phyloP scores from a whole-genome alignment of 768 basidiomycete genomes.

The Hemileccinum rubropunctum region DNA sequence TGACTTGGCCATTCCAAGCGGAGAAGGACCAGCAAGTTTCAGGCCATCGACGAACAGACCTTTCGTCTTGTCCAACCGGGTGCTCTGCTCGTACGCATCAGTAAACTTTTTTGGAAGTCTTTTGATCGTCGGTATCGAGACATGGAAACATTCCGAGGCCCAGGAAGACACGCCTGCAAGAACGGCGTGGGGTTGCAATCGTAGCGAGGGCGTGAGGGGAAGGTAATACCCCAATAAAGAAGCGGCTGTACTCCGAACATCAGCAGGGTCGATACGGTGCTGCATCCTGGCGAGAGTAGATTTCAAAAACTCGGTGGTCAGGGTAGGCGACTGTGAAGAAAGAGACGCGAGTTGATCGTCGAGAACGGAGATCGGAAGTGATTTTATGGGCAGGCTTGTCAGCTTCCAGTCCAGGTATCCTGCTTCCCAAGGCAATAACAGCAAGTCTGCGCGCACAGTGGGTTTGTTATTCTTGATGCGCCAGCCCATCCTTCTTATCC shows the following conservation, averaged over 20 bases:
- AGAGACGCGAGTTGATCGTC: conserved; percentile 11
- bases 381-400: conserved; percentile 65
- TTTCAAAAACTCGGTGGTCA: conserved; percentile 25
- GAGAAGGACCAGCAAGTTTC: conserved; percentile 10
- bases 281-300: conserved; percentile 31
- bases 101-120: conserved; percentile 22
- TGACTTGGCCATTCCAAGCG: conserved; percentile 21
- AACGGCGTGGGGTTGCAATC: conserved; percentile 41
- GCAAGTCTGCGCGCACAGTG: conserved; percentile 63
- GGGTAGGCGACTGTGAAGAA: conserved; percentile 9
- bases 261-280: conserved; percentile 42
- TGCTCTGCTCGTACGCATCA: conserved; percentile 19
- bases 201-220: conserved; percentile 46
- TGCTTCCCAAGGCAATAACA: conserved; percentile 77
- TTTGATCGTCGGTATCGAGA: conserved; percentile 17
- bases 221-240: conserved; percentile 74
- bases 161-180: conserved; percentile 61
- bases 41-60: conserved; percentile 25
- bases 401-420: conserved; percentile 64
- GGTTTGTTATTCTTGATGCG: conserved; percentile 35
- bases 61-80: conserved; percentile 10
- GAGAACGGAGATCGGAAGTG: conserved; percentile 36
- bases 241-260: conserved; percentile 59
- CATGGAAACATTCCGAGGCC: conserved; percentile 35
- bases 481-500: conserved; percentile 83